These are phyloP conservation scores for Calonectria pseudoreteaudii DNA, from an alignment of 2,329 filamentous ascomycete species.

Conservation along the genomic window DNA sequence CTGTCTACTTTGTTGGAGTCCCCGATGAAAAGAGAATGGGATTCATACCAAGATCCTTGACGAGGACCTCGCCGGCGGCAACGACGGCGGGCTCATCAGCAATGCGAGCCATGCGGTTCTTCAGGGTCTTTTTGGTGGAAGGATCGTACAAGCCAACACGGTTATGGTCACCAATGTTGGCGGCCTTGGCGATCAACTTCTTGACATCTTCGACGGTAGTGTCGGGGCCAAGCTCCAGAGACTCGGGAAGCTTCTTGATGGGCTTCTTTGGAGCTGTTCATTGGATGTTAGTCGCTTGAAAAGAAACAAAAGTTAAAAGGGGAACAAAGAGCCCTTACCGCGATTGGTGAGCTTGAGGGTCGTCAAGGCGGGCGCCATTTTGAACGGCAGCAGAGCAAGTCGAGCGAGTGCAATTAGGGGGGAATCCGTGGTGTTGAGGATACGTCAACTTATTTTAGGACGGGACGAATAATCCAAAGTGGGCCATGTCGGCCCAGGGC, in stretches of 20 bases:
- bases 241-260: constrained; percentile 65
- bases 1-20: neutral
- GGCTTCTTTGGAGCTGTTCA: constrained; percentile 59
- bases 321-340: constrained; percentile 42
- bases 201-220: constrained; percentile 73
- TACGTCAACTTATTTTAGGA: constrained; percentile 1
- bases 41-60: constrained; percentile 91
- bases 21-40: neutral
- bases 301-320: neutral
- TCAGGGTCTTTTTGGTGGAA: constrained; percentile 70
- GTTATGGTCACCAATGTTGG: constrained; percentile 67
- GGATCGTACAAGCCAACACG: constrained; percentile 73
- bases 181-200: constrained; percentile 62
- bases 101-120: constrained; percentile 69
- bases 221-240: constrained; percentile 60
- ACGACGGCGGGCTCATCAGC: constrained; percentile 61
- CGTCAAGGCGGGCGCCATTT: constrained; percentile 47
- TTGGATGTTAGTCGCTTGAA: constrained; percentile 6
- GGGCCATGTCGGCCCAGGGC: neutral
- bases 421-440: constrained; percentile 10
- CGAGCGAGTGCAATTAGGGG: neutral
- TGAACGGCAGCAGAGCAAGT: constrained; percentile 17
- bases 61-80: constrained; percentile 72
- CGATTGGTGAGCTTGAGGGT: constrained; percentile 58
- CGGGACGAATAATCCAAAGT: constrained; percentile 5